Evolutionary conservation across 164 flowering plant species (phyloP).

Genomic region (Vitis rupestris): DNA sequence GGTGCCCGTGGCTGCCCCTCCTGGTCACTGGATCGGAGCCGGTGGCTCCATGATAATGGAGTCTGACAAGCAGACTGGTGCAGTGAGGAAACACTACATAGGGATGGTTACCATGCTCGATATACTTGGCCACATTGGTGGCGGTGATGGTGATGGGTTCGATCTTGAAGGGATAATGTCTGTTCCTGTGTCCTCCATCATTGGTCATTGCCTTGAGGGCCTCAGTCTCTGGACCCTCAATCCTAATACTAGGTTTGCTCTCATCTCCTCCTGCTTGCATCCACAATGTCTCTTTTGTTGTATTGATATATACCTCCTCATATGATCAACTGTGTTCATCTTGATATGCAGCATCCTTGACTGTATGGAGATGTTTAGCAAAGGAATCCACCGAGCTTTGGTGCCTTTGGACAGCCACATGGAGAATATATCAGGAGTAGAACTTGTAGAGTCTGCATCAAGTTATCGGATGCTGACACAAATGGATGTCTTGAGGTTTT

Average conservation of each 20-base stretch:
- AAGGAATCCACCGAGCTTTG: slow-evolving; percentile 84
- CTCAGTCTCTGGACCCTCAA: slow-evolving; percentile 85
- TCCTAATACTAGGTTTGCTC: slow-evolving; percentile 48
- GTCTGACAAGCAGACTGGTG: slow-evolving; percentile 73
- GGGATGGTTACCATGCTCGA: slow-evolving; percentile 93
- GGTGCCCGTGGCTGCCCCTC: slow-evolving; percentile 87
- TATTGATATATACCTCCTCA: too few species aligned
- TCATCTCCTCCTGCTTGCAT: background rate
- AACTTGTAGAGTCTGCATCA: slow-evolving; percentile 70
- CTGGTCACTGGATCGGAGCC: slow-evolving; percentile 95
- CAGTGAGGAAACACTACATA: slow-evolving; percentile 77
- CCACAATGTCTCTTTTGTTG: too few species aligned
- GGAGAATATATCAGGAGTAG: slow-evolving; percentile 63
- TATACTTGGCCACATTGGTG: slow-evolving; percentile 65
- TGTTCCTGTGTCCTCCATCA: slow-evolving; percentile 67
- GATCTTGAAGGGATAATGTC: slow-evolving; percentile 59
- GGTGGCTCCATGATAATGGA: slow-evolving; percentile 94
- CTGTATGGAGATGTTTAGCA: slow-evolving; percentile 87
- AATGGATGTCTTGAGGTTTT: slow-evolving; percentile 71
- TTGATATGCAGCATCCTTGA: slow-evolving; percentile 58
- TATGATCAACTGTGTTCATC: background rate
- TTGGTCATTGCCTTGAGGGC: slow-evolving; percentile 78
- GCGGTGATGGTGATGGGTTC: slow-evolving; percentile 18
- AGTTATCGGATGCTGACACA: slow-evolving; percentile 78
- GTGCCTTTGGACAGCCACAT: slow-evolving; percentile 68